Conservation (phyloP, 73 alveolate genomes). For the Paramecium sonneborni region DNA sequence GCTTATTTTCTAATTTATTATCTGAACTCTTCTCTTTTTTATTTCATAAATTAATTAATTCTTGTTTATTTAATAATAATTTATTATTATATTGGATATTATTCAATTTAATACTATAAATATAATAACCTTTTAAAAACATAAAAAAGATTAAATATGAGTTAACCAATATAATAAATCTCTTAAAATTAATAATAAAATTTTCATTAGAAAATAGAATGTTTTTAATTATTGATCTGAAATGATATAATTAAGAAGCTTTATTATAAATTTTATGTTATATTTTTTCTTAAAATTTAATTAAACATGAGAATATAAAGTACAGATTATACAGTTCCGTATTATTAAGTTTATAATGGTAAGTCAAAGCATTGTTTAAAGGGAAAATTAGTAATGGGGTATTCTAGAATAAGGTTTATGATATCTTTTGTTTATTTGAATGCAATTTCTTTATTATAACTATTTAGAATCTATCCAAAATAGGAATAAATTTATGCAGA, state of each 20-base stretch:
- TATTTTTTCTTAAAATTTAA: background rate
- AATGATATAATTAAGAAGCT: background rate
- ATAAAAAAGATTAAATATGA: no score
- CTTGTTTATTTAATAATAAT: background rate
- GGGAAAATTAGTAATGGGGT: constrained; percentile 9
- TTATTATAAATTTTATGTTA: background rate
- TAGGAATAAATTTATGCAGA: background rate
- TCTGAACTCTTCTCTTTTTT: constrained; percentile 7
- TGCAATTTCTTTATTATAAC: background rate
- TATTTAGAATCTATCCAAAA: background rate
- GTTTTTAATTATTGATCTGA: background rate
- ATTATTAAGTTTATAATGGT: background rate
- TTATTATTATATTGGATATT: no score
- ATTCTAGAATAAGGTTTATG: background rate
- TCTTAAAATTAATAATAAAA: background rate
- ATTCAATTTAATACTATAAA: no score
- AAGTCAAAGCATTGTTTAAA: constrained; percentile 10
- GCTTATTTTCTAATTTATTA: background rate
- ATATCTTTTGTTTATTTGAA: background rate
- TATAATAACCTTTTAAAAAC: no score
- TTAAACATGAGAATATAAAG: background rate
- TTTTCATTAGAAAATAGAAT: background rate
- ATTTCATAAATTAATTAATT: background rate
- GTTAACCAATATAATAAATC: no score
- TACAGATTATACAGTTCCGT: background rate